phyloP scores from a whole-genome alignment of 352 stramenopile species.

The Globisporangium paroecandrum region DNA sequence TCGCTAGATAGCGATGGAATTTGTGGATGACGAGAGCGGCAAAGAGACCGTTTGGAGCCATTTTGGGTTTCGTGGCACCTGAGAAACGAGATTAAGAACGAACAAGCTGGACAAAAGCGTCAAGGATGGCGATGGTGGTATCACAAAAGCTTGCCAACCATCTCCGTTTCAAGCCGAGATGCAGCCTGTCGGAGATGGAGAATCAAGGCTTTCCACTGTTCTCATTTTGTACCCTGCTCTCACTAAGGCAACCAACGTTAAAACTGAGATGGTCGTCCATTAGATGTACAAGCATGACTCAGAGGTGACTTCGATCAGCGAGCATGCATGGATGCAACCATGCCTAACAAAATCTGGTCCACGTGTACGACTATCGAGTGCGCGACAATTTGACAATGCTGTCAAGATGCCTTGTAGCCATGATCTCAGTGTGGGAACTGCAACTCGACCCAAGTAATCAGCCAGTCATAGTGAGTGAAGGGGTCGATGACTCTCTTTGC shows the following conservation, averaged over 20 bases:
- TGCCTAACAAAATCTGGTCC: not conserved
- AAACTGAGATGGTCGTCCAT: no score
- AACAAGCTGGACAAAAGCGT: not conserved
- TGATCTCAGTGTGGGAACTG: not conserved
- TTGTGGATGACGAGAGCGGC: not conserved
- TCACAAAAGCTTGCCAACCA: not conserved
- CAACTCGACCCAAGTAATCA: not conserved
- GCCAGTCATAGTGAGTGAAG: not conserved
- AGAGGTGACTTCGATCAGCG: not conserved
- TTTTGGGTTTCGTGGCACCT: not conserved
- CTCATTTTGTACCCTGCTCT: not conserved
- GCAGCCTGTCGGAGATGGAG: not conserved
- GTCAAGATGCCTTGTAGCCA: slow-evolving; percentile 2
- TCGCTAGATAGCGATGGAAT: not conserved
- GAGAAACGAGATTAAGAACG: not conserved
- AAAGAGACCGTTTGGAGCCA: not conserved
- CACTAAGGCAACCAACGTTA: no score
- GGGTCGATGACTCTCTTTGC: not conserved
- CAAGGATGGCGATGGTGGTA: not conserved
- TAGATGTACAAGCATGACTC: not conserved
- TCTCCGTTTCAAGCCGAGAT: not conserved
- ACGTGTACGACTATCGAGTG: slow-evolving; percentile 12
- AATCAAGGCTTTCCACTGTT: not conserved
- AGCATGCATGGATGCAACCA: not conserved
- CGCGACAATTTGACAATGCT: slow-evolving; percentile 3